Evolutionary conservation across 768 basidiomycete genomes (phyloP), one percentile per base, ranked within the genome.

Genomic region (Kwoniella dejecticola): DNA sequence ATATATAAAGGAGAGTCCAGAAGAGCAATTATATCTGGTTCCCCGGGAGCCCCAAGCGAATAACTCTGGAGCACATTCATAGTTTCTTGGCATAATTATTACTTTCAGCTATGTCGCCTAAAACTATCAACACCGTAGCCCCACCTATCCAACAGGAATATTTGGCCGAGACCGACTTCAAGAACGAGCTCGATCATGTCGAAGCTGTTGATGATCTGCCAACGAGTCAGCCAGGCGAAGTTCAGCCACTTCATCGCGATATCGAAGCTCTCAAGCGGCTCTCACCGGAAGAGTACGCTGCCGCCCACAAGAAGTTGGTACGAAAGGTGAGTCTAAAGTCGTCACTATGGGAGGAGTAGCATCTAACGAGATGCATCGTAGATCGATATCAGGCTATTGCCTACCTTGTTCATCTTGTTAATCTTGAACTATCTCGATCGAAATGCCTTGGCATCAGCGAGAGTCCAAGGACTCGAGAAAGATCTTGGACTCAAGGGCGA

Each of bases 371-470:
- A 38, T 30, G 27, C 17, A 0, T 15, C 4, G 44, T 50, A 67
- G 71, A 58, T 73, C 42, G 71, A 73, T 57, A 27, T 44, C 1
- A 46, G 64, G 5, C 56, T 73, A 3, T 45, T 73, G 11, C 71
- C 71, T 1, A 55, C 36, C 0, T 50, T 73, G 10, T 73, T 68
- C 45, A 29, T 58, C 38, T 42, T 66, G 8, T 36, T 66, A 36
- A 47, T 66, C 26, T 61, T 71, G 15, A 71, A 74, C 57, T 74
- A 70, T 54, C 54, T 60, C 44, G 69, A 63, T 64, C 46, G 70
- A 30, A 74, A 74, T 41, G 70, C 72, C 3, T 64, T 74, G 4
- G 70, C 70, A 47, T 71, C 67, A 52, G 56, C 71, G 4, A 63
- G 74, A 27, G 72, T 75, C 19, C 70, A 68, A 17, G 68, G 68